Evolutionary conservation across 345 rosid species (phyloP).

Genomic region (Mercurialis annua): DNA sequence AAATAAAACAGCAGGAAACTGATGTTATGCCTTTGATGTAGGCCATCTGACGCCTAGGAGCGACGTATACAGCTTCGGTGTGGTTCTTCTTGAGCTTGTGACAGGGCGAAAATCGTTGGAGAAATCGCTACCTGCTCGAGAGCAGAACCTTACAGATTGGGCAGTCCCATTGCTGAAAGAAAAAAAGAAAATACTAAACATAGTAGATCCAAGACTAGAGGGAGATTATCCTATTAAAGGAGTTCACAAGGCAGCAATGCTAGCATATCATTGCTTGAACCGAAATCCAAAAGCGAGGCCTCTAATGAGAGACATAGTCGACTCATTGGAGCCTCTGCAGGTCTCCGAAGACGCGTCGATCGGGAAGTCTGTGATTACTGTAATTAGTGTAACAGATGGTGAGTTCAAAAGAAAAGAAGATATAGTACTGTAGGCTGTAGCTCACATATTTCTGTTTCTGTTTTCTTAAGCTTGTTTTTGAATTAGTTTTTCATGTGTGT

Average conservation of each 20-base stretch:
- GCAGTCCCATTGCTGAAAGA: constrained; percentile 84
- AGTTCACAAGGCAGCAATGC: constrained; percentile 86
- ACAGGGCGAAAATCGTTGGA: constrained; percentile 86
- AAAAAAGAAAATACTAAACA: constrained; percentile 73
- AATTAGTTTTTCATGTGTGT: constrained; percentile 9
- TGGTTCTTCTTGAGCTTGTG: constrained; percentile 32
- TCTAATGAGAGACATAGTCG: constrained; percentile 94
- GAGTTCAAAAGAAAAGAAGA: constrained; percentile 33
- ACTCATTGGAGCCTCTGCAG: constrained; percentile 90
- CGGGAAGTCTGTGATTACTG: constrained; percentile 39
- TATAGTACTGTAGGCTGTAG: constrained; percentile 26
- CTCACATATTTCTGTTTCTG: not conserved
- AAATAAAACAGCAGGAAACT: constrained; percentile 9
- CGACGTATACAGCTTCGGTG: constrained; percentile 44
- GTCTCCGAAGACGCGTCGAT: constrained; percentile 37
- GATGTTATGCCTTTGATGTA: not conserved
- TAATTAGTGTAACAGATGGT: constrained; percentile 43
- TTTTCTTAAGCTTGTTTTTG: constrained; percentile 10
- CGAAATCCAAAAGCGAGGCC: constrained; percentile 93
- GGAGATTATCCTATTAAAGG: constrained; percentile 77
- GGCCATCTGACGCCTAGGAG: constrained; percentile 23
- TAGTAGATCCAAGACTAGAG: constrained; percentile 68
- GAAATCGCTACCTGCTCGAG: constrained; percentile 76
- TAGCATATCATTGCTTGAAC: constrained; percentile 94
- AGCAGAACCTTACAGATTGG: constrained; percentile 91